A percentile compares a stretch with the other conserved stretches of the same genome.
These are phyloP conservation scores for Chrysochromulina tobinii DNA, from an alignment of 78 protist species.

Conservation along the genomic window DNA sequence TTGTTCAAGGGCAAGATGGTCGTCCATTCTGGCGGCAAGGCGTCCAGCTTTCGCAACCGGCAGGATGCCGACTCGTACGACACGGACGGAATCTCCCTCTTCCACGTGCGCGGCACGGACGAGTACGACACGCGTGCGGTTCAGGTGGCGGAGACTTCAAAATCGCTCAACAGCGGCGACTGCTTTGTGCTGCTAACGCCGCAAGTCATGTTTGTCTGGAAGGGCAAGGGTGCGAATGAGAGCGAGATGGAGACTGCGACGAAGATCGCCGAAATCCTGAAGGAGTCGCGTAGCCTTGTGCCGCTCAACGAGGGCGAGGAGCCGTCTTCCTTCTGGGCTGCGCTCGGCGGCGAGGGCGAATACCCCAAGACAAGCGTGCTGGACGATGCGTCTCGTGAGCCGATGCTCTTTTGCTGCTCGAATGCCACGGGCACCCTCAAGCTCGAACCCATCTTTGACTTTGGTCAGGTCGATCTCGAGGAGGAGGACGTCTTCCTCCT, in stretches of 20 bases:
- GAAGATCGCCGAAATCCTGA: too few relatives aligned
- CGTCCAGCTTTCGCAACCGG: not conserved
- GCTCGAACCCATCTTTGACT: slow-evolving; percentile 37
- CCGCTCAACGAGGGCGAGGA: not conserved
- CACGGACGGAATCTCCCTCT: slow-evolving; percentile 38
- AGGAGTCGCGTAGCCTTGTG: too few relatives aligned
- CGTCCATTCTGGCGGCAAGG: slow-evolving; percentile 50
- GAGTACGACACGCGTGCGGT: slow-evolving; percentile 6
- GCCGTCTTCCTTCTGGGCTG: slow-evolving; percentile 51
- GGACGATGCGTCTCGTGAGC: not conserved
- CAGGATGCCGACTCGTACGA: not conserved
- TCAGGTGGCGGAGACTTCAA: slow-evolving; percentile 16
- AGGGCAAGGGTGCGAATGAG: slow-evolving; percentile 18
- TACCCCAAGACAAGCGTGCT: not conserved
- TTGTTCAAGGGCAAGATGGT: slow-evolving; percentile 49
- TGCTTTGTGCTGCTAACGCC: slow-evolving; percentile 43
- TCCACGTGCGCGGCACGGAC: slow-evolving; percentile 55
- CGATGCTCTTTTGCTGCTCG: slow-evolving; percentile 58
- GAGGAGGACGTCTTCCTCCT: slow-evolving; percentile 67
- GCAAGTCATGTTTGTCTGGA: slow-evolving; percentile 42
- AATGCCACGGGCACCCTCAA: slow-evolving; percentile 48
- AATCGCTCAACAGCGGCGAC: slow-evolving; percentile 62
- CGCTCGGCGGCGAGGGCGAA: slow-evolving; percentile 58
- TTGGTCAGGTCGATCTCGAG: slow-evolving; percentile 60
- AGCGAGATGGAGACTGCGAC: too few relatives aligned